Percentiles rank a stretch among this genome's conserved stretches.
Conservation (phyloP, 2,329 filamentous ascomycete species). For the Zasmidium citrigriseum region DNA sequence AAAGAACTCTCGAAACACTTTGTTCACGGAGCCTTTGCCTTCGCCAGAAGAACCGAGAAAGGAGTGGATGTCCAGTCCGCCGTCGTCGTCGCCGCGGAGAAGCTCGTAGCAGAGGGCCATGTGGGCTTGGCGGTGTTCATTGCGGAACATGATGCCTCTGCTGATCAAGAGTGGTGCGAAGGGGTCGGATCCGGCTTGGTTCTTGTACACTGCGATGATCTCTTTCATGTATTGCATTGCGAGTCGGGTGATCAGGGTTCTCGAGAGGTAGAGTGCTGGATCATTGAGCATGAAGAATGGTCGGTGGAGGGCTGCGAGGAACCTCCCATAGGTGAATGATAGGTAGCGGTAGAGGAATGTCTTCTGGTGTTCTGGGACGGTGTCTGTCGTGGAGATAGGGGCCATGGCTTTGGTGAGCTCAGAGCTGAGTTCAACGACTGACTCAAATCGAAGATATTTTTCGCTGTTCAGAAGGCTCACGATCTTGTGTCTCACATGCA, state of each 20-base stretch:
- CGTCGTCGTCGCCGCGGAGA: constrained; percentile 10
- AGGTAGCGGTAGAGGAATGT: constrained; percentile 15
- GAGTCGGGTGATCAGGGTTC: constrained; percentile 12
- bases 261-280: constrained; percentile 14
- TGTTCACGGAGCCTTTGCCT: neutral
- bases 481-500: constrained; percentile 14
- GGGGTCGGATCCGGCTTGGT: neutral
- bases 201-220: constrained; percentile 4
- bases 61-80: constrained; percentile 4
- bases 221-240: constrained; percentile 11
- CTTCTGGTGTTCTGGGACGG: constrained; percentile 2
- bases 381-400: constrained; percentile 7
- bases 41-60: constrained; percentile 7
- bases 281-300: constrained; percentile 13
- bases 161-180: constrained; percentile 10
- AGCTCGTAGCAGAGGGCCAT: constrained; percentile 12
- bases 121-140: constrained; percentile 12
- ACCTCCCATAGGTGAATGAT: constrained; percentile 11
- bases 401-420: constrained; percentile 16
- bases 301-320: constrained; percentile 14
- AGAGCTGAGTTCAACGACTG: constrained; percentile 12
- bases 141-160: constrained; percentile 12
- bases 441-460: constrained; percentile 11
- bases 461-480: constrained; percentile 11
- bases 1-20: constrained; percentile 3